Evolutionary conservation across 768 basidiomycete species (phyloP).

Genomic region (Lyophyllum atratum): DNA sequence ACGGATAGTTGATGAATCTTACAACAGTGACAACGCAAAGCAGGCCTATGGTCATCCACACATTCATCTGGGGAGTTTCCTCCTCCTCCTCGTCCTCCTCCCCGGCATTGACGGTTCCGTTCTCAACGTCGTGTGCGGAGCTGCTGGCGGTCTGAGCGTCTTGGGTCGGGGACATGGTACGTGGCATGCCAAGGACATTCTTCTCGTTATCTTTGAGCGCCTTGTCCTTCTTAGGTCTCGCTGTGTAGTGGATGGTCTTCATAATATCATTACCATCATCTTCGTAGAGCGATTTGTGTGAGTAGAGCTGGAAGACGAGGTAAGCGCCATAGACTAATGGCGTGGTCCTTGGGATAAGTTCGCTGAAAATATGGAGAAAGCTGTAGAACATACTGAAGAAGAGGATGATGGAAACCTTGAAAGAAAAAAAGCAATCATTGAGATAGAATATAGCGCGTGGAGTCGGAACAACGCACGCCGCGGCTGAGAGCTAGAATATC

Average conservation of each 20-base stretch:
- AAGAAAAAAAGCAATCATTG: constrained; percentile 1
- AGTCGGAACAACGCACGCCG: constrained; percentile 52
- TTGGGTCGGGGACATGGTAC: constrained; percentile 5
- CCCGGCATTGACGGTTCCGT: constrained; percentile 24
- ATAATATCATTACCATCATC: constrained; percentile 41
- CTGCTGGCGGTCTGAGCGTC: constrained; percentile 8
- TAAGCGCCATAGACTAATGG: constrained; percentile 72
- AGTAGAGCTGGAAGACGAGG: constrained; percentile 78
- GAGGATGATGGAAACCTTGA: constrained; percentile 72
- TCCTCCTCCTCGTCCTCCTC: constrained; percentile 46
- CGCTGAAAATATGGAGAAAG: constrained; percentile 11
- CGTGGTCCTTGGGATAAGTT: constrained; percentile 31
- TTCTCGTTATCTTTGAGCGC: constrained; percentile 3
- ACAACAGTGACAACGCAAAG: constrained; percentile 67
- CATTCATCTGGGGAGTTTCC: constrained; percentile 56
- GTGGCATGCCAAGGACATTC: neutral
- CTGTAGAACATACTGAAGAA: constrained; percentile 60
- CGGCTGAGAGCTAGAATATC: constrained; percentile 70
- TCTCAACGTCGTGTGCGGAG: constrained; percentile 14
- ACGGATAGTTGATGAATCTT: constrained; percentile 23
- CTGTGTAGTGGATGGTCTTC: constrained; percentile 35
- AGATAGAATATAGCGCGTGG: neutral
- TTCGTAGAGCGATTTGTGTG: constrained; percentile 71
- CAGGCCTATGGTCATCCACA: constrained; percentile 53
- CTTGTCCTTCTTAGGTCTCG: constrained; percentile 8